Percentiles rank a stretch among this genome's conserved stretches.
Evolutionary conservation across 2,329 filamentous ascomycete species (phyloP).

Genomic region (Sporothrix sp.): DNA sequence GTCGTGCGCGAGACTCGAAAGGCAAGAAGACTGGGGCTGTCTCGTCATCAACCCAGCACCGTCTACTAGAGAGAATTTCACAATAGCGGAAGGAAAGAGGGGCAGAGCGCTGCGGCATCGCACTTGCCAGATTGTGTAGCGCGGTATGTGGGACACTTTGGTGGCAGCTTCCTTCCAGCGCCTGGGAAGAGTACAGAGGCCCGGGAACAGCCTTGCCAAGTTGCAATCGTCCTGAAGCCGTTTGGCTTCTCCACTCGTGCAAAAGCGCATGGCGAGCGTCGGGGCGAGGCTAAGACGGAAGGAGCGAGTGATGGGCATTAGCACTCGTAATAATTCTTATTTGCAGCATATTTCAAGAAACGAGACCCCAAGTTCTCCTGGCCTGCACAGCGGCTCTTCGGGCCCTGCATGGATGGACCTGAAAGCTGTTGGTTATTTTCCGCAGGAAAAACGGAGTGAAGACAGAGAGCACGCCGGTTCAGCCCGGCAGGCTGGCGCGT

Average conservation of each 20-base stretch:
- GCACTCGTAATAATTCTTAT: too few species aligned
- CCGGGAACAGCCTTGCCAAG: too few species aligned
- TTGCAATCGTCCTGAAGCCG: neutral
- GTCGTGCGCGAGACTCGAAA: neutral
- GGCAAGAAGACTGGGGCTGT: neutral
- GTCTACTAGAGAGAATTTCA: neutral
- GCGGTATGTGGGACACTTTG: constrained; percentile 1
- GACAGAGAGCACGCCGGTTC: too few species aligned
- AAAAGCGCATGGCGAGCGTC: constrained; percentile 1
- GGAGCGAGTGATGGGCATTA: too few species aligned
- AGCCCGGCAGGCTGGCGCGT: neutral
- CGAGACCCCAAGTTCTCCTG: too few species aligned
- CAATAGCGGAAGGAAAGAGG: neutral
- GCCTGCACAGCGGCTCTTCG: neutral
- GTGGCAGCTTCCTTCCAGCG: constrained; percentile 4
- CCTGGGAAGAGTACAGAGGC: too few species aligned
- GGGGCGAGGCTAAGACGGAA: too few species aligned
- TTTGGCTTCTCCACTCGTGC: neutral
- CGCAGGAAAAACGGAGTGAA: too few species aligned
- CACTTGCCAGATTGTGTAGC: neutral
- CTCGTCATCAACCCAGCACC: constrained; percentile 2
- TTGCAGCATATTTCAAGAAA: too few species aligned
- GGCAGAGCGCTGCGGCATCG: constrained; percentile 5
- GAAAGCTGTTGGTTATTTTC: too few species aligned
- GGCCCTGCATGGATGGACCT: too few species aligned